Evolutionary conservation across 208 protist species (phyloP).

Genomic region (Naegleria lovaniensis): DNA sequence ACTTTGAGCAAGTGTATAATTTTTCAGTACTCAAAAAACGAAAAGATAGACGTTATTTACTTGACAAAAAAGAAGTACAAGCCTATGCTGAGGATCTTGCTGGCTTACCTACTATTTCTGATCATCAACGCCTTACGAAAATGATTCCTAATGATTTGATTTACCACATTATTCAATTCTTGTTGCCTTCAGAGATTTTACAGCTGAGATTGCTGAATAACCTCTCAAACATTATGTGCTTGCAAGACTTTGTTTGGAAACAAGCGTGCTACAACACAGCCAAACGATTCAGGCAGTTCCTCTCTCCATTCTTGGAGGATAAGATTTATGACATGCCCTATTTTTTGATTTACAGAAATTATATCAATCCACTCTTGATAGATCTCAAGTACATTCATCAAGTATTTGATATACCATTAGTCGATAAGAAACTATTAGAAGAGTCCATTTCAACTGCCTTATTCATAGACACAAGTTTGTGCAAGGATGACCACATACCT

Average conservation of each 20-base stretch:
- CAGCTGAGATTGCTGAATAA: background rate
- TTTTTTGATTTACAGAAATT: background rate
- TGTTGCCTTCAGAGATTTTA: background rate
- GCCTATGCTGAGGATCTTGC: background rate
- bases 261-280: background rate
- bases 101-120: background rate
- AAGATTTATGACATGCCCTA: background rate
- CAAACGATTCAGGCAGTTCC: background rate
- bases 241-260: background rate
- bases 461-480: background rate
- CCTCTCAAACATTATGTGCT: background rate
- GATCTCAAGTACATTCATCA: background rate
- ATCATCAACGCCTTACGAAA: no score
- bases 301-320: background rate
- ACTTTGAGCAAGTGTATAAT: background rate
- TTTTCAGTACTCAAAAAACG: background rate
- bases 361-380: background rate
- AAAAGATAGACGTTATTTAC: background rate
- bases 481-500: background rate
- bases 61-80: background rate
- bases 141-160: background rate
- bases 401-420: background rate
- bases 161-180: background rate
- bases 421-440: background rate
- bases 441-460: background rate